A percentile compares a stretch with the other conserved stretches of the same genome.
phyloP scores from a whole-genome alignment of 371 early-diverging fungal genomes.

The Rhizopus arrhizus region DNA sequence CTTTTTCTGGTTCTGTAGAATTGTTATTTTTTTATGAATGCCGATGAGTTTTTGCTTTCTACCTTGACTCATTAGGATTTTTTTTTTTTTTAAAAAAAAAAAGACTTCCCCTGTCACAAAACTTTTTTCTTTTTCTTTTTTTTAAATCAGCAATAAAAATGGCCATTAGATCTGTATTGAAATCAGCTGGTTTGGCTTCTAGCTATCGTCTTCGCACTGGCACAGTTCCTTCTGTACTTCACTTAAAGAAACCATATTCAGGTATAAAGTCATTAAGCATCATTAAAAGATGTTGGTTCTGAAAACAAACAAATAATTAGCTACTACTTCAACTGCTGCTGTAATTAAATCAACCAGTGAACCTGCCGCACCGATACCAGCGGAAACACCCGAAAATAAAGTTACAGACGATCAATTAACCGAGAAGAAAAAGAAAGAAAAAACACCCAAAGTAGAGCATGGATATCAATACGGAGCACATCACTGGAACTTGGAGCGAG shows the following conservation, averaged over 20 bases:
- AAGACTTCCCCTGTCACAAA: conserved; percentile 17
- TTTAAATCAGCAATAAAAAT: conserved; percentile 5
- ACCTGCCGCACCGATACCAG: background rate
- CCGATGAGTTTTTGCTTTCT: background rate
- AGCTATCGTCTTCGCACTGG: background rate
- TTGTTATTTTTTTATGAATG: background rate
- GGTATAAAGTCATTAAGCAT: conserved; percentile 12
- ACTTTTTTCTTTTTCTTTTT: conserved; percentile 3
- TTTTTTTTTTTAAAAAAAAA: background rate
- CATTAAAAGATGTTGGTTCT: background rate
- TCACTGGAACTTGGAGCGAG: conserved; percentile 72
- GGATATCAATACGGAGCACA: conserved; percentile 36
- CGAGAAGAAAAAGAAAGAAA: conserved; percentile 5
- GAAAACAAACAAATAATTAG: background rate
- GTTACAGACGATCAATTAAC: conserved; percentile 5
- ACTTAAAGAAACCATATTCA: conserved; percentile 13
- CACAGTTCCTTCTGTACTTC: conserved; percentile 7
- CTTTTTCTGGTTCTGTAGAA: background rate
- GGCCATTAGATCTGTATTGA: conserved; percentile 22
- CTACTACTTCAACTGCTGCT: background rate
- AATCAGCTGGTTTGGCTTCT: conserved; percentile 10
- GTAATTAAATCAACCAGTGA: background rate
- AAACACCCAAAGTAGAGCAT: conserved; percentile 5
- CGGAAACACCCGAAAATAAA: background rate
- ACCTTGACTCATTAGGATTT: conserved; percentile 15